Evolutionary conservation across 225 moss, liverwort and hornwort species (phyloP).

Genomic region (Pseudoscleropodium purum): DNA sequence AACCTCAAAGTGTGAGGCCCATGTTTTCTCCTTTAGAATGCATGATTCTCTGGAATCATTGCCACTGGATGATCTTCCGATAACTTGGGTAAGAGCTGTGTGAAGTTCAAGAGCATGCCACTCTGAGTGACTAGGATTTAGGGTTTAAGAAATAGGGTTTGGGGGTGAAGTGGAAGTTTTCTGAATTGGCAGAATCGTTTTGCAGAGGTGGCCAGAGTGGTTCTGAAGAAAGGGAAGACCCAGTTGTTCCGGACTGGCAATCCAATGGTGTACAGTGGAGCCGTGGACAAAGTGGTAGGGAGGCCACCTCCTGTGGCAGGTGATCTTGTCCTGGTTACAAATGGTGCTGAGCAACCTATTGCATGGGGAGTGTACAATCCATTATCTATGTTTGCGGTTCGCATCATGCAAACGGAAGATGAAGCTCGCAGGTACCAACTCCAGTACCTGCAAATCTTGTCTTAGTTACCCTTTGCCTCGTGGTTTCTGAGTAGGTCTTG

Average conservation of each 20-base stretch:
- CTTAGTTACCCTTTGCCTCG: neutral
- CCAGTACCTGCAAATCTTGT: neutral
- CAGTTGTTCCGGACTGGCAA: constrained; percentile 80
- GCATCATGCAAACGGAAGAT: constrained; percentile 87
- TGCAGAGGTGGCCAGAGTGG: constrained; percentile 65
- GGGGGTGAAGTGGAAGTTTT: neutral
- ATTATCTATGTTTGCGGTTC: constrained; percentile 76
- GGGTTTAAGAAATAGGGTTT: neutral
- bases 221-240: constrained; percentile 89
- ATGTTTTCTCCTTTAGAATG: neutral
- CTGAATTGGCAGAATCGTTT: neutral
- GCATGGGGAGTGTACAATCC: constrained; percentile 94
- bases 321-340: constrained; percentile 64
- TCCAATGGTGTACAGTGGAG: constrained; percentile 95
- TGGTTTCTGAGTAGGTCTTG: neutral
- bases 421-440: constrained; percentile 51
- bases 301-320: constrained; percentile 71
- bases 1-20: neutral
- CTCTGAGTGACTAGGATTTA: neutral
- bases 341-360: constrained; percentile 65
- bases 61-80: neutral
- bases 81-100: neutral
- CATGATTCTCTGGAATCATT: neutral
- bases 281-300: constrained; percentile 78
- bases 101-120: neutral